Evolutionary conservation across 495 filamentous ascomycete species (phyloP), one percentile per base, ranked within the genome.

Genomic region (Annulohypoxylon nitens): DNA sequence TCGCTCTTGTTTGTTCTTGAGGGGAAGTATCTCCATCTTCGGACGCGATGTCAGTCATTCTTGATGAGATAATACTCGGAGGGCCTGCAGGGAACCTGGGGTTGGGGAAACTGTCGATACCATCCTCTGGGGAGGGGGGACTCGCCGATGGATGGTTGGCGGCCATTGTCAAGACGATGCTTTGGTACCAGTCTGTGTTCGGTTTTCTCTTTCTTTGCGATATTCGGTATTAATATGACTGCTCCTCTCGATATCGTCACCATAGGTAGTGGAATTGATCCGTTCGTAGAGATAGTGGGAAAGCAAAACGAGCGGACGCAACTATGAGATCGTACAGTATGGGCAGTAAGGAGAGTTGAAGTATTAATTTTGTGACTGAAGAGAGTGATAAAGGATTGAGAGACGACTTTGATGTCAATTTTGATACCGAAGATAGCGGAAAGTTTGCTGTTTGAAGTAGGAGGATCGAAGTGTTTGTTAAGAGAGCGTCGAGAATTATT

Each of bases 1-100:
- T 69, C 67, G 74, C 70, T 62, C 67, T 69, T 62, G 64, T 59
- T 69, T 67, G 67, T 75, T 77, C 79, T 69, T 80, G 82, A 58
- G 63, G 64, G 43, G 79, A 74, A 20, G 75, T 65, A 18, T 86
- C 82, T 30, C 85, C 85, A 64, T 87, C 84, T 59, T 88, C 85
- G 25, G 87, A 89, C 54, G 86, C 89, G 75, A 92, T 87, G 77
- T 96, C 93, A 9, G 93, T 96, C 86, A 95, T 92, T 69, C 91
- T 90, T 51, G 93, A 95, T 12, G 93, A 97, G 36, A 97, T 92
- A 60, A 93, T 86, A 76, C 90, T 92, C 54, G 85, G 85, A 43
- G 87, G 84, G 48, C 84, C 81, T 45, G 77, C 75, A 18, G 83
- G 81, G 39, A 82, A 79, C 58, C 81, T 81, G 7, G 71, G 75